Evolutionary conservation across 768 basidiomycete genomes (phyloP).

Genomic region (Suillus subaureus): DNA sequence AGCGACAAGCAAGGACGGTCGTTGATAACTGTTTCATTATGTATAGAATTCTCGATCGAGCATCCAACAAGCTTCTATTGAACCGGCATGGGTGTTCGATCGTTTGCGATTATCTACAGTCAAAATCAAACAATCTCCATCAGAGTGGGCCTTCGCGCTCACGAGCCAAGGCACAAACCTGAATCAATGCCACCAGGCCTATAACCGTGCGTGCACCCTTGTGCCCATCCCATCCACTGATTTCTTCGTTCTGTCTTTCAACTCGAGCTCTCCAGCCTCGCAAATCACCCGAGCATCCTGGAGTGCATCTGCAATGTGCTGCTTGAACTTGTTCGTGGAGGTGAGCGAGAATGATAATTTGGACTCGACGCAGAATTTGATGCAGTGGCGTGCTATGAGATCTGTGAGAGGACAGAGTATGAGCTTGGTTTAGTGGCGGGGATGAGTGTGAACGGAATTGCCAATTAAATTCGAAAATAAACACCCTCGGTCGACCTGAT

Average conservation of each 20-base stretch:
- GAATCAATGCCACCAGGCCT: not conserved
- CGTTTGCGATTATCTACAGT: not conserved
- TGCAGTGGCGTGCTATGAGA: slow-evolving; percentile 70
- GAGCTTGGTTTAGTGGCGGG: not conserved
- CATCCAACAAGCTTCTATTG: not conserved
- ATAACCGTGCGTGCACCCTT: not conserved
- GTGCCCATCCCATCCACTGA: no score
- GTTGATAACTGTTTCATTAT: not conserved
- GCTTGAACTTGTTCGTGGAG: slow-evolving; percentile 70
- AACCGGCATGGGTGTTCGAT: not conserved
- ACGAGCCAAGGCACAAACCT: not conserved
- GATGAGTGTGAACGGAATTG: not conserved
- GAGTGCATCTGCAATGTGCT: slow-evolving; percentile 61
- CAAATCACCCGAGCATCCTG: slow-evolving; percentile 69
- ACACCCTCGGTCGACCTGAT: not conserved
- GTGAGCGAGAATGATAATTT: slow-evolving; percentile 73
- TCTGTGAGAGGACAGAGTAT: slow-evolving; percentile 50
- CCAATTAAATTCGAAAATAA: slow-evolving; percentile 17
- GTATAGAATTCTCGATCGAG: not conserved
- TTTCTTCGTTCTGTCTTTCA: not conserved
- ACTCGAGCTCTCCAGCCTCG: slow-evolving; percentile 1
- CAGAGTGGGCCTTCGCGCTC: not conserved
- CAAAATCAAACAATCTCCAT: not conserved
- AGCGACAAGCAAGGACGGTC: not conserved
- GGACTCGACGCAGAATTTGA: slow-evolving; percentile 95